A percentile compares a stretch with the other conserved stretches of the same genome.
Evolutionary conservation across 768 basidiomycete species (phyloP).

Genomic region (Lepiota brunneoincarnata): DNA sequence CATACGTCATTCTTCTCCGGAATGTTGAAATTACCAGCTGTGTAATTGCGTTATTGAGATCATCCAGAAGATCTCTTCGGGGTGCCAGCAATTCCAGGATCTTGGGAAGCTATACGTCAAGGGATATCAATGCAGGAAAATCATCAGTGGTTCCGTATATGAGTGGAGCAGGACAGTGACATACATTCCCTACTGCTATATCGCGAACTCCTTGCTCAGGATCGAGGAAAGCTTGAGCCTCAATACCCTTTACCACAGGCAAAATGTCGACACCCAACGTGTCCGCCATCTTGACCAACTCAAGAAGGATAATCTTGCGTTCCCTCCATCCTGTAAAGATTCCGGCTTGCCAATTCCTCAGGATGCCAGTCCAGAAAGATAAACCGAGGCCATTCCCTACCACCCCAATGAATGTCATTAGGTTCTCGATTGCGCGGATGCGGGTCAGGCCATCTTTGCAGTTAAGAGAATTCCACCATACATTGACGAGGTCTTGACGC

Average conservation of each 20-base stretch:
- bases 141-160: too few relatives aligned
- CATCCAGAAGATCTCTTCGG: slow-evolving; percentile 31
- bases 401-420: slow-evolving; percentile 53
- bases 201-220: slow-evolving; percentile 84
- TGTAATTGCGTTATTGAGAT: slow-evolving; percentile 39
- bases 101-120: slow-evolving; percentile 41
- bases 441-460: slow-evolving; percentile 69
- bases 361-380: slow-evolving; percentile 42
- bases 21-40: slow-evolving; percentile 7
- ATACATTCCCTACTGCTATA: slow-evolving; percentile 62
- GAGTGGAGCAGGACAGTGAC: slow-evolving; percentile 25
- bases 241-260: slow-evolving; percentile 47
- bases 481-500: slow-evolving; percentile 60
- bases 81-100: slow-evolving; percentile 32
- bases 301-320: slow-evolving; percentile 63
- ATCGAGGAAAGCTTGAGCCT: slow-evolving; percentile 45
- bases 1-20: slow-evolving; percentile 73
- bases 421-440: slow-evolving; percentile 65
- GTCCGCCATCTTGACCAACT: slow-evolving; percentile 48
- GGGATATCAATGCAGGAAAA: slow-evolving; percentile 10
- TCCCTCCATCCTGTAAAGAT: slow-evolving; percentile 75
- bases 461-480: slow-evolving; percentile 64
- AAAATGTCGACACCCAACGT: slow-evolving; percentile 38
- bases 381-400: slow-evolving; percentile 48
- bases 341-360: slow-evolving; percentile 55